Evolutionary conservation across 2,329 filamentous ascomycete genomes (phyloP).

Genomic region (Curvularia spicifera): DNA sequence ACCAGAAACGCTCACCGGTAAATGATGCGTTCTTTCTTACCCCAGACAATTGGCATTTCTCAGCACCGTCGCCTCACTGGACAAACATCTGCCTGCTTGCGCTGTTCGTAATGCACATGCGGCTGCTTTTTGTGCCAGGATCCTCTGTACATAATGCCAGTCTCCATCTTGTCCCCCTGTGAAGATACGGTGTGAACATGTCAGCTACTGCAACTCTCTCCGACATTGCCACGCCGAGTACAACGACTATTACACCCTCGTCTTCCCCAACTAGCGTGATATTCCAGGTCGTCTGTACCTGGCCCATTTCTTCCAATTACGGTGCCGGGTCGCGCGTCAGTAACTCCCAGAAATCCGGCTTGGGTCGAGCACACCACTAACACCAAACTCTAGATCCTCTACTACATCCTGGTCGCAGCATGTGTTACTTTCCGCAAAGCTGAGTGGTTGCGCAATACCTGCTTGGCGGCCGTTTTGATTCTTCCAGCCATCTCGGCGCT

Average conservation of each 20-base stretch:
- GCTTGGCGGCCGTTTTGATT: constrained; percentile 64
- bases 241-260: constrained; percentile 3
- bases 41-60: constrained; percentile 8
- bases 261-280: constrained; percentile 2
- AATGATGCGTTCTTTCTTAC: constrained; percentile 8
- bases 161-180: constrained; percentile 14
- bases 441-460: constrained; percentile 68
- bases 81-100: constrained; percentile 13
- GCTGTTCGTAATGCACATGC: constrained; percentile 13
- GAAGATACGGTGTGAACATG: constrained; percentile 47
- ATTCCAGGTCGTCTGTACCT: constrained; percentile 62
- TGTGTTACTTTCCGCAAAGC: constrained; percentile 67
- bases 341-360: constrained; percentile 7
- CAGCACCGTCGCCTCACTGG: constrained; percentile 22
- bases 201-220: constrained; percentile 38
- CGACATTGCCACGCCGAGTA: constrained; percentile 18
- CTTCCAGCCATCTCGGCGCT: constrained; percentile 69
- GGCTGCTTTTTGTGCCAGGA: constrained; percentile 11
- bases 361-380: constrained; percentile 17
- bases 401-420: constrained; percentile 67
- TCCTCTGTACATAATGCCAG: constrained; percentile 8
- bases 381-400: constrained; percentile 51
- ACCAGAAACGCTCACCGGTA: constrained; percentile 27
- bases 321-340: constrained; percentile 62
- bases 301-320: constrained; percentile 65